These are phyloP conservation scores for Aspergillus pseudoglaucus DNA, from an alignment of 2,329 filamentous ascomycete species.

Conservation along the genomic window DNA sequence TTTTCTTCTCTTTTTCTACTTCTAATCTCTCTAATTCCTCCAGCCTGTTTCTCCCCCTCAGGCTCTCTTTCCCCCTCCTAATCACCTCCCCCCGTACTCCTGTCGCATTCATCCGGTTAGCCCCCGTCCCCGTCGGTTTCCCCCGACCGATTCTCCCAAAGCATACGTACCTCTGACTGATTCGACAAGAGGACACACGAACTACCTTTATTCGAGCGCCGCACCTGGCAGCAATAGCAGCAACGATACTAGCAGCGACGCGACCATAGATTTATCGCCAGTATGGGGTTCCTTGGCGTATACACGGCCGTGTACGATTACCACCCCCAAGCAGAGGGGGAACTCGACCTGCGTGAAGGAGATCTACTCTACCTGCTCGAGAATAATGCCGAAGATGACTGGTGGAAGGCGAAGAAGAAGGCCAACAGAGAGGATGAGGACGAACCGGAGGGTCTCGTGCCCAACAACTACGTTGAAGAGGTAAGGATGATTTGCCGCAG, in stretches of 20 bases:
- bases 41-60: slow-evolving; percentile 2
- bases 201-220: background rate
- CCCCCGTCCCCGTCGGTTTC: slow-evolving; percentile 2
- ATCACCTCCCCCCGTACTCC: slow-evolving; percentile 4
- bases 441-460: slow-evolving; percentile 82
- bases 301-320: slow-evolving; percentile 93
- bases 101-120: background rate
- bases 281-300: slow-evolving; percentile 86
- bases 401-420: slow-evolving; percentile 96
- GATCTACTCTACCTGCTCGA: slow-evolving; percentile 85
- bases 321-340: slow-evolving; percentile 74
- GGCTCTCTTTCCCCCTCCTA: slow-evolving; percentile 1
- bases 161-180: background rate
- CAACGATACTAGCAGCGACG: background rate
- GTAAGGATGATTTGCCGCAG: slow-evolving; percentile 45
- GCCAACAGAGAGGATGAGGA: slow-evolving; percentile 78
- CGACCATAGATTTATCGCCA: slow-evolving; percentile 5
- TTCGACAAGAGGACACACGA: background rate
- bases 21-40: background rate
- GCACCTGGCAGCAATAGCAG: slow-evolving; percentile 6
- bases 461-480: slow-evolving; percentile 93
- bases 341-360: slow-evolving; percentile 77
- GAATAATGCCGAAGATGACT: slow-evolving; percentile 71
- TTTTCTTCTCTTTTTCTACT: slow-evolving; percentile 4
- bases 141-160: background rate